Evolutionary conservation across 306 rosid species (phyloP).

Genomic region (Begonia loranthoides): DNA sequence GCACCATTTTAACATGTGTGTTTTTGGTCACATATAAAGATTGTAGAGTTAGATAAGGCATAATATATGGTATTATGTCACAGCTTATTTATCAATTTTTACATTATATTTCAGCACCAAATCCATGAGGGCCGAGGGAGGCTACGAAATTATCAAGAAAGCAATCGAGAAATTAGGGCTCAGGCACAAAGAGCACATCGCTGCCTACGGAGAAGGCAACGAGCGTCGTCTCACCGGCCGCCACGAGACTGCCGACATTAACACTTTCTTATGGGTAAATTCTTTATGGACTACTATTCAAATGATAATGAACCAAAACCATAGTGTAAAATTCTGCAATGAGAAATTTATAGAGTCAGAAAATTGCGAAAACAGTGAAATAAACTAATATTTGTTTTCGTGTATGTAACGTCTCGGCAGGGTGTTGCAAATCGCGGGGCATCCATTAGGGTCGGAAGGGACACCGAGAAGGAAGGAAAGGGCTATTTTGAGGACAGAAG

Average conservation of each 20-base stretch:
- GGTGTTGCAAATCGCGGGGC: slow-evolving; percentile 78
- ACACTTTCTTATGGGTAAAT: slow-evolving; percentile 55
- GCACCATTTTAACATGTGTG: too few relatives aligned
- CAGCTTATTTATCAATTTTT: too few relatives aligned
- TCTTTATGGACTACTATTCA: too few relatives aligned
- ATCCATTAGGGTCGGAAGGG: slow-evolving; percentile 55
- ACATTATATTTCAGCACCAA: slow-evolving; percentile 30
- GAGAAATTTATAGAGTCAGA: too few relatives aligned
- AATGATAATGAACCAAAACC: too few relatives aligned
- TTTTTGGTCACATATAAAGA: too few relatives aligned
- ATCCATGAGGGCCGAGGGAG: slow-evolving; percentile 46
- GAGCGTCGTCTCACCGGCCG: slow-evolving; percentile 54
- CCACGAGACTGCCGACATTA: too few relatives aligned
- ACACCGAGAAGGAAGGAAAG: slow-evolving; percentile 50
- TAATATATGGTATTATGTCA: too few relatives aligned
- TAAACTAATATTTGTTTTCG: background rate
- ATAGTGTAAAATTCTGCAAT: too few relatives aligned
- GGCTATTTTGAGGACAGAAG: slow-evolving; percentile 67
- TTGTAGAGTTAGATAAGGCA: too few relatives aligned
- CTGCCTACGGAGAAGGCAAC: slow-evolving; percentile 62
- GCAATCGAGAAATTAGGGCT: slow-evolving; percentile 41
- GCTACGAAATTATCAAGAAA: slow-evolving; percentile 37
- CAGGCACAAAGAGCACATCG: slow-evolving; percentile 45
- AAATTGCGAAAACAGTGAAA: too few relatives aligned
- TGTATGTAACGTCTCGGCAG: slow-evolving; percentile 10